A percentile compares a stretch with the other conserved stretches of the same genome.
These are phyloP conservation scores for Allium cepa DNA, from an alignment of 106 monocot genomes.

Conservation along the genomic window DNA sequence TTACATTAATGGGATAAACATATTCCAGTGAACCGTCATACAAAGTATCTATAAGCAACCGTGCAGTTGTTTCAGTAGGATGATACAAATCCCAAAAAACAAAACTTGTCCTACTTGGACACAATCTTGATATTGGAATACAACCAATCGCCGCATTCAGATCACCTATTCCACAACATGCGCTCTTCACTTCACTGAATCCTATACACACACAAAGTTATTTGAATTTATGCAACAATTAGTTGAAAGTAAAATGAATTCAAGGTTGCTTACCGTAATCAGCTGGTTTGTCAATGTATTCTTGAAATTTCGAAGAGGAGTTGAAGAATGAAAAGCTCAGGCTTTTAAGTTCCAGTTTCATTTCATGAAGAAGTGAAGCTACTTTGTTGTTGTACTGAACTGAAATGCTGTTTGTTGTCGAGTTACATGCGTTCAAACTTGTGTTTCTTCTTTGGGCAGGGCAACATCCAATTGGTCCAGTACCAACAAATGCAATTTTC, in stretches of 20 bases:
- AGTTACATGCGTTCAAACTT: conserved; percentile 27
- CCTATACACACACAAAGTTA: conserved; percentile 19
- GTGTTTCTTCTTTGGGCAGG: conserved; percentile 45
- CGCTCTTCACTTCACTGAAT: conserved; percentile 41
- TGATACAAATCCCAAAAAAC: conserved; percentile 67
- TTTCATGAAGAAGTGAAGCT: conserved; percentile 28
- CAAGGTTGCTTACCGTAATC: conserved; percentile 20
- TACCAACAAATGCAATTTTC: conserved; percentile 40
- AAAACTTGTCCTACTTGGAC: conserved; percentile 22
- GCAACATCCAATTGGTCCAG: conserved; percentile 61
- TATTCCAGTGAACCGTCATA: conserved; percentile 28
- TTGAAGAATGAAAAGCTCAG: conserved; percentile 70
- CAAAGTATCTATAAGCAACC: conserved; percentile 10
- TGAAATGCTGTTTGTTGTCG: conserved; percentile 17
- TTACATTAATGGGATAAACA: conserved; percentile 41
- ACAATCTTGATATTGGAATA: conserved; percentile 33
- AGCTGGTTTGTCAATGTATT: conserved; percentile 31
- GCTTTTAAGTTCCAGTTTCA: conserved; percentile 27
- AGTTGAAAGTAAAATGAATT: too few relatives aligned
- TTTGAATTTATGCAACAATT: background rate
- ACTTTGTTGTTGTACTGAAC: conserved; percentile 21
- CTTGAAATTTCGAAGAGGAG: conserved; percentile 20
- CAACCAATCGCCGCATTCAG: conserved; percentile 44
- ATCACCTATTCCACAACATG: conserved; percentile 64
- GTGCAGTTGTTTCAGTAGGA: conserved; percentile 32